A percentile compares a stretch with the other conserved stretches of the same genome.
Conservation (phyloP, 2,329 filamentous ascomycete species). For the Diplodia mutila region DNA sequence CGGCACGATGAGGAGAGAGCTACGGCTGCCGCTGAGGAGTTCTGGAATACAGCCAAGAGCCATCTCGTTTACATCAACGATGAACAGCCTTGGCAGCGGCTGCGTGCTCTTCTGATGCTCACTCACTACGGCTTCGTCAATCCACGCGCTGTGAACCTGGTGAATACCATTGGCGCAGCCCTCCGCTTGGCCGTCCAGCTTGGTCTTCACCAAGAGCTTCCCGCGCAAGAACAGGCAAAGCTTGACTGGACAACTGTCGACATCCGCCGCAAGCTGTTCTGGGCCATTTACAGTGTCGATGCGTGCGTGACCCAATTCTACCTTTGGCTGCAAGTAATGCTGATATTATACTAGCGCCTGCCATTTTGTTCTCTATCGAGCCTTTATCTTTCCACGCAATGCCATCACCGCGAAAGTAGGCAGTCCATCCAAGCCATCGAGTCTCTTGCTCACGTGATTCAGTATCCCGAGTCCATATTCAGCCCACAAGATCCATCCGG, state of each 20-base stretch:
- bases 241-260: constrained; percentile 6
- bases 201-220: constrained; percentile 15
- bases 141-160: constrained; percentile 11
- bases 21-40: constrained; percentile 18
- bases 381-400: constrained; percentile 16
- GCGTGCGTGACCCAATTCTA: neutral
- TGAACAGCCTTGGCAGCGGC: constrained; percentile 10
- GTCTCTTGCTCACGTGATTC: neutral
- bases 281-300: constrained; percentile 19
- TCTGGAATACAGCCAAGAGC: constrained; percentile 24
- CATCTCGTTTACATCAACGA: constrained; percentile 16
- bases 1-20: constrained; percentile 22
- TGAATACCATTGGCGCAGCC: constrained; percentile 13
- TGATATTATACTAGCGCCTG: neutral
- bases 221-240: neutral
- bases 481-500: neutral
- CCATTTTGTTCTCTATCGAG: constrained; percentile 16
- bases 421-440: neutral
- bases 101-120: constrained; percentile 13
- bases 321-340: neutral
- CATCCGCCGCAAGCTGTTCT: constrained; percentile 21
- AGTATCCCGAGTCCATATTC: constrained; percentile 21
- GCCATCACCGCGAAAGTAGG: constrained; percentile 15
- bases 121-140: constrained; percentile 25
- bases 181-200: constrained; percentile 9